Base-by-base conservation (phyloP, 2,329 filamentous ascomycete genomes). In the Neonectria punicea region DNA sequence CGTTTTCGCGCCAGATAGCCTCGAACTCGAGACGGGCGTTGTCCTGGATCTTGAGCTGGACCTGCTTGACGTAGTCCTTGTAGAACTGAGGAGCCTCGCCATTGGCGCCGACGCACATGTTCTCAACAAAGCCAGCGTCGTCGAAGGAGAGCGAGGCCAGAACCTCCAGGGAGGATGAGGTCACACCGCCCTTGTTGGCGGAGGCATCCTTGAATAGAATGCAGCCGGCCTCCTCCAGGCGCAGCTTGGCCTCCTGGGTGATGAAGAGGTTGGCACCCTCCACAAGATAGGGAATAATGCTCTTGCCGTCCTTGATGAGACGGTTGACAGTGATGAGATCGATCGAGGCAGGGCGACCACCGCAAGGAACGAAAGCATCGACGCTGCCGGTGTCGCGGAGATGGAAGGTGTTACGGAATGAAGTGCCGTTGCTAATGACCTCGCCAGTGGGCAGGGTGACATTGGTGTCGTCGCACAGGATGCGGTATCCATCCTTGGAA, bases 191-290 rank as follows among this genome's bases (percentile, higher is more conserved):
- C 86, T 99, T 99, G 88, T 99, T 99, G 61, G 95, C 94, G 41
- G 93, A 97, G 5, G 96, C 96, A 80, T 99, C 96, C 84, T 99
- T 99, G 90, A 94, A 98, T 44, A 99, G 82, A 74, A 98, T 89
- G 77, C 93, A 97, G 65, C 96, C 96, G n/a, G 95, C 94, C 73
- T 93, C 91, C 83, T 99, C 96, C 14, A 99, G 89, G 25, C 94
- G 92, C 60, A 98, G 87, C 84, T 98, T 98, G 74, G 95, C 95
- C 75, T 99, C 96, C 81, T 99, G 96, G 1, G 96, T 98, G 82
- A 99, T 97, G 87, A 99, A 99, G 59, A 99, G 86, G 80, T 98
- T 99, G 80, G 96, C 96, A 58, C 96, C 96, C 82, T 99, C 96
- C 49, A 99, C 95, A 58, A 99, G 96, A 82, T 97, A 99, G 1